These are phyloP conservation scores for Neurospora sp. DNA, from an alignment of 495 filamentous ascomycete species.

Conservation along the genomic window DNA sequence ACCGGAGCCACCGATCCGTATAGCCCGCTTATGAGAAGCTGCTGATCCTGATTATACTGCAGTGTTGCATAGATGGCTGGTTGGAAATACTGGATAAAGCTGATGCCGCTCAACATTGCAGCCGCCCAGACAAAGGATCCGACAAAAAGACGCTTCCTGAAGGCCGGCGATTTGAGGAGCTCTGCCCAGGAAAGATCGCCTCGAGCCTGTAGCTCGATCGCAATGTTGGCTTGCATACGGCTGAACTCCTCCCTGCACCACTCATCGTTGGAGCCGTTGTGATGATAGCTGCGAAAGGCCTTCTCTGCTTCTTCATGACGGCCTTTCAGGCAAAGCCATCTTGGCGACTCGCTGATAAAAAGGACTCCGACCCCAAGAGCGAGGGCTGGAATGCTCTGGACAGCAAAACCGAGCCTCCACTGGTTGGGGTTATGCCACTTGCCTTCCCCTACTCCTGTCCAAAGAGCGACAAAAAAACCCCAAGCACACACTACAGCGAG, in stretches of 20 bases:
- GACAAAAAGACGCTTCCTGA: slow-evolving; percentile 39
- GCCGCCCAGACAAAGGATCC: slow-evolving; percentile 46
- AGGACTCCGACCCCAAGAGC: slow-evolving; percentile 38
- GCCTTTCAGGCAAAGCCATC: slow-evolving; percentile 47
- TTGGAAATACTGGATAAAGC: slow-evolving; percentile 44
- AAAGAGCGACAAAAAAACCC: slow-evolving; percentile 38
- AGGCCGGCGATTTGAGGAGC: slow-evolving; percentile 34
- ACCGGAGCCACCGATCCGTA: slow-evolving; percentile 41
- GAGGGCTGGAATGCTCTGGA: slow-evolving; percentile 42
- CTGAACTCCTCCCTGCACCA: slow-evolving; percentile 36
- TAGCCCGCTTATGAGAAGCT: slow-evolving; percentile 44
- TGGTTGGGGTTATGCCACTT: slow-evolving; percentile 27
- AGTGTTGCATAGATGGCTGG: slow-evolving; percentile 40
- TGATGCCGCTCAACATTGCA: slow-evolving; percentile 43
- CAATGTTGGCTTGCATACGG: slow-evolving; percentile 36
- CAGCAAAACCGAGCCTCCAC: slow-evolving; percentile 48
- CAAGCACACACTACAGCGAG: slow-evolving; percentile 41
- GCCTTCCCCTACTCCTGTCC: slow-evolving; percentile 32
- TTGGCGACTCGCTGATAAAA: slow-evolving; percentile 46
- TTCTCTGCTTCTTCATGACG: slow-evolving; percentile 32
- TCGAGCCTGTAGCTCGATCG: slow-evolving; percentile 25
- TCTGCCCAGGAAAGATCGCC: slow-evolving; percentile 33
- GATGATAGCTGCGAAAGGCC: slow-evolving; percentile 35
- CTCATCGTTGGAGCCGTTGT: slow-evolving; percentile 34
- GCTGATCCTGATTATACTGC: slow-evolving; percentile 32